These are phyloP conservation scores for Pseudogymnoascus sp. DNA, from an alignment of 2,329 filamentous ascomycete species.

Conservation along the genomic window DNA sequence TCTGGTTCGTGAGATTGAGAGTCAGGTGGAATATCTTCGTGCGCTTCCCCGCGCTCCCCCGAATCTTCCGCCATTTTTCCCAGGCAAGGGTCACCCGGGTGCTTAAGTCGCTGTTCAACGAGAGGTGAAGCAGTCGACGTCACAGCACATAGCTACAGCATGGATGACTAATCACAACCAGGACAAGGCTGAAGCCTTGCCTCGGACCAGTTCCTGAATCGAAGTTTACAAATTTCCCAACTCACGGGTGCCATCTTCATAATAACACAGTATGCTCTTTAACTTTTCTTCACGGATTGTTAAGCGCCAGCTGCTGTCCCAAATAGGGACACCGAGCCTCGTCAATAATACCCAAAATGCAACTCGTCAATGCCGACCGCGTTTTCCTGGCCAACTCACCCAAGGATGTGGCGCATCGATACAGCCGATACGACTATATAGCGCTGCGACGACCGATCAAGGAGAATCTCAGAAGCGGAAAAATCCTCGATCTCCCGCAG, in stretches of 20 bases:
- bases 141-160: not conserved
- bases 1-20: conserved; percentile 18
- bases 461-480: conserved; percentile 33
- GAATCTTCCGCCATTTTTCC: conserved; percentile 25
- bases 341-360: not conserved
- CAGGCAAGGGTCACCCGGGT: not conserved
- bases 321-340: not conserved
- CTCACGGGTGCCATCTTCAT: not conserved
- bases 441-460: not conserved
- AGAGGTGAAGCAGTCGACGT: not conserved
- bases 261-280: not conserved
- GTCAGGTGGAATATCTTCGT: conserved; percentile 15
- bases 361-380: not conserved
- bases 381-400: not conserved
- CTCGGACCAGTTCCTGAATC: not conserved
- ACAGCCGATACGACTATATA: not conserved
- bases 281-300: not conserved
- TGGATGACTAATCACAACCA: not conserved
- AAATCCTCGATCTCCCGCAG: conserved; percentile 39
- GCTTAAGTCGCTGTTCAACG: not conserved
- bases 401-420: not conserved
- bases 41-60: conserved; percentile 21
- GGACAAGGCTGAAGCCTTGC: not conserved
- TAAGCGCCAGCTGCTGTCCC: not conserved
- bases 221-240: not conserved